Evolutionary conservation across 2,329 filamentous ascomycete species (phyloP).

Genomic region (Penicillium griseofulvum): DNA sequence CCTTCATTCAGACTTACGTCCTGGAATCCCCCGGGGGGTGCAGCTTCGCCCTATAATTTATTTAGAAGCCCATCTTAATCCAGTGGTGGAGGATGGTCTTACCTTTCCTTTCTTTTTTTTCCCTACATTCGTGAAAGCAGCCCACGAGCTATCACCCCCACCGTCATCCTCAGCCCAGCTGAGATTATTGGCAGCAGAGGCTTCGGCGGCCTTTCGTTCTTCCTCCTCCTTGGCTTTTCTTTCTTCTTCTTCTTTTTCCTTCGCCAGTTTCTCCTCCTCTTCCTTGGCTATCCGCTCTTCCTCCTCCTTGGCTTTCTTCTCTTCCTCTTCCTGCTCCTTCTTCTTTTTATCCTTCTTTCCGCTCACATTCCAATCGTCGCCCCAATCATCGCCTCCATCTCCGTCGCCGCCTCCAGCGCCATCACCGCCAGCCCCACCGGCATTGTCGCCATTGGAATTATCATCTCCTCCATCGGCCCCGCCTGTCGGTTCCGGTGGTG

Average conservation of each 20-base stretch:
- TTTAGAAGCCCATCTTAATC: background rate
- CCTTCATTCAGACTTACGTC: constrained; percentile 66
- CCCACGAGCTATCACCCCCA: constrained; percentile 53
- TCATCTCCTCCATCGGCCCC: constrained; percentile 42
- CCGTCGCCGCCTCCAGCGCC: constrained; percentile 32
- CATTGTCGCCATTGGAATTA: constrained; percentile 33
- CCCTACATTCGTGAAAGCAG: constrained; percentile 46
- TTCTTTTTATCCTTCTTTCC: constrained; percentile 30
- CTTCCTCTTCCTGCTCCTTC: constrained; percentile 35
- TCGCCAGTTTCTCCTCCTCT: constrained; percentile 29
- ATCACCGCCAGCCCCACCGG: constrained; percentile 30
- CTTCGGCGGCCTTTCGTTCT: constrained; percentile 31
- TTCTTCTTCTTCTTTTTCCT: constrained; percentile 27
- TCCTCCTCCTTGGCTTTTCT: constrained; percentile 19
- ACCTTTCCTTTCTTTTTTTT: constrained; percentile 61
- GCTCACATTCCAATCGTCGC: constrained; percentile 40
- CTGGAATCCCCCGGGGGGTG: constrained; percentile 57
- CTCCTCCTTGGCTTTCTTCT: constrained; percentile 24
- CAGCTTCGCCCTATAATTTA: constrained; percentile 28
- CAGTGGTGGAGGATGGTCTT: constrained; percentile 12
- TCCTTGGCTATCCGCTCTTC: constrained; percentile 24
- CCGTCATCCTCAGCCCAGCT: constrained; percentile 48
- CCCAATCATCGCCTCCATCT: constrained; percentile 36
- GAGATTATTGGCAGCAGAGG: constrained; percentile 34
- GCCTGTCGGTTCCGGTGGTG: constrained; percentile 19